These are phyloP conservation scores for Mycotypha africana DNA, from an alignment of 371 early-diverging fungal genomes.

Conservation along the genomic window DNA sequence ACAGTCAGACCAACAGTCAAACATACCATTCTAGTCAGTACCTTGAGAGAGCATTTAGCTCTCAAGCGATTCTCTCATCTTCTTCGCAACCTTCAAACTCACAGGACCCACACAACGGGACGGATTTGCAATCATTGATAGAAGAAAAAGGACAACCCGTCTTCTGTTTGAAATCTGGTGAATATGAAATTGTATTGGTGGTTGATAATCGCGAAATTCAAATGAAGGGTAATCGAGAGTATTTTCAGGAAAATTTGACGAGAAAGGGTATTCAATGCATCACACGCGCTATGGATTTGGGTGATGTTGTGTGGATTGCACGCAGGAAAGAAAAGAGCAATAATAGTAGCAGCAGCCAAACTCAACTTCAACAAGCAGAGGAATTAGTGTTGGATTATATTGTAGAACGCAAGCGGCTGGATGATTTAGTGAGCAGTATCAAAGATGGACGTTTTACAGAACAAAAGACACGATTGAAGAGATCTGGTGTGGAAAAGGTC, in stretches of 20 bases:
- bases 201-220: constrained; percentile 86
- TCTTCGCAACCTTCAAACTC: not conserved
- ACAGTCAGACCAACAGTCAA: not conserved
- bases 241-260: constrained; percentile 62
- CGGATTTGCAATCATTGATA: not conserved
- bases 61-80: constrained; percentile 2
- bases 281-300: constrained; percentile 69
- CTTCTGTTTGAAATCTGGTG: constrained; percentile 40
- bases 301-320: constrained; percentile 91
- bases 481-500: constrained; percentile 64
- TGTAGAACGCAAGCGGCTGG: constrained; percentile 91
- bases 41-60: not conserved
- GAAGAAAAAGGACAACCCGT: not conserved
- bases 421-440: constrained; percentile 89
- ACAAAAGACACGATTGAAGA: constrained; percentile 85
- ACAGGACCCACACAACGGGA: no score
- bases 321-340: constrained; percentile 29
- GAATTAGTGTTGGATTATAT: constrained; percentile 84
- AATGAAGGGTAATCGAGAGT: constrained; percentile 59
- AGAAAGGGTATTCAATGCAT: constrained; percentile 48
- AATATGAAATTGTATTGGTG: constrained; percentile 70
- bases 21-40: not conserved
- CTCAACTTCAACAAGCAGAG: constrained; percentile 17
- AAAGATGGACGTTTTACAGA: constrained; percentile 94
- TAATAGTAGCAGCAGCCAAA: no score